These are phyloP conservation scores for Prasinococcaceae sp. DNA, from an alignment of 139 green algal species.

Conservation along the genomic window DNA sequence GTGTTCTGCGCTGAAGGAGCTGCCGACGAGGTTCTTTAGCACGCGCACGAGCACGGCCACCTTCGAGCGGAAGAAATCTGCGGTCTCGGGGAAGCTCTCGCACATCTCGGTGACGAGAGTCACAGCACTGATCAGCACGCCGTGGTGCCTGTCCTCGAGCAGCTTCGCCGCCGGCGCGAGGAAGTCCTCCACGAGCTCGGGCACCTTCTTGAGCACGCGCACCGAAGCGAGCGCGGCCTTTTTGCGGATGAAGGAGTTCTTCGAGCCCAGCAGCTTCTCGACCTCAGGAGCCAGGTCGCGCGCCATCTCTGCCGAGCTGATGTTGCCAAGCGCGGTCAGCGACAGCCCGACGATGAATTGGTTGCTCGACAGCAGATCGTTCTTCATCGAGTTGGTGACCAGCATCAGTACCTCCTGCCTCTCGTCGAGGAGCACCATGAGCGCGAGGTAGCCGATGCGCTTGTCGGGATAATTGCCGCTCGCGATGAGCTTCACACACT, in stretches of 20 bases:
- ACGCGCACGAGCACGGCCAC: conserved; percentile 30
- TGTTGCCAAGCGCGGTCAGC: conserved; percentile 87
- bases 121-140: conserved; percentile 57
- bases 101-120: conserved; percentile 72
- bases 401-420: conserved; percentile 98
- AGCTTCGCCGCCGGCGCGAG: conserved; percentile 48
- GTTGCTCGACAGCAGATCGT: conserved; percentile 21
- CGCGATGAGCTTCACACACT: conserved; percentile 83
- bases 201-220: conserved; percentile 74
- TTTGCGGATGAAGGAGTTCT: conserved; percentile 79
- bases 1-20: conserved; percentile 63
- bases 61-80: conserved; percentile 46
- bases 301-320: conserved; percentile 93
- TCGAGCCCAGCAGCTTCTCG: conserved; percentile 53
- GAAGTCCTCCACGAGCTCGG: conserved; percentile 79
- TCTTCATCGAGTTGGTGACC: conserved; percentile 97
- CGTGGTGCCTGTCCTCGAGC: conserved; percentile 77
- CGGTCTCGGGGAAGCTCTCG: conserved; percentile 16
- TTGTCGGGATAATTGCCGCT: conserved; percentile 20
- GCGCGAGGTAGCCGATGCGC: conserved; percentile 88
- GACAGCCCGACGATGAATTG: conserved; percentile 82
- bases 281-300: conserved; percentile 87
- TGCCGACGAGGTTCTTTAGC: conserved; percentile 32
- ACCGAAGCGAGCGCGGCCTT: conserved; percentile 61
- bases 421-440: conserved; percentile 97